phyloP scores from a whole-genome alignment of 1,284 basidiomycete species.

The Cutaneotrichosporon cavernicola region DNA sequence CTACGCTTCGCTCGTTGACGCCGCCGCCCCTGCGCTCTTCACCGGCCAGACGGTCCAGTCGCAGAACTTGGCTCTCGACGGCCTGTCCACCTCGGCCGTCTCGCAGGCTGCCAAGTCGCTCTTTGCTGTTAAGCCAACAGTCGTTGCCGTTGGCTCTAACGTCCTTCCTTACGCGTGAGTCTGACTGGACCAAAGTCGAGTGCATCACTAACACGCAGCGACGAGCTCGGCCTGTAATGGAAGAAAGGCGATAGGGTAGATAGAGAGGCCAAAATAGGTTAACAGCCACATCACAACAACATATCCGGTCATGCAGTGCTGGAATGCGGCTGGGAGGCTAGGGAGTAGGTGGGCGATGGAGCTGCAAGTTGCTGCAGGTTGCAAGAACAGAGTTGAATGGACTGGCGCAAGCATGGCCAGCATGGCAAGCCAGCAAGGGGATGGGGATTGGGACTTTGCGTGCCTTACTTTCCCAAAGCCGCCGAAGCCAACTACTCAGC shows the following conservation, averaged over 20 bases:
- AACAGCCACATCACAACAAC: constrained; percentile 20
- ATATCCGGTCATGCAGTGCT: constrained; percentile 25
- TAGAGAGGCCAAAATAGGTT: constrained; percentile 30
- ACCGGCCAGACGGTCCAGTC: constrained; percentile 59
- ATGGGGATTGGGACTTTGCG: not conserved
- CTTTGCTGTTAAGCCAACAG: constrained; percentile 70
- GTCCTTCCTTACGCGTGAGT: constrained; percentile 68
- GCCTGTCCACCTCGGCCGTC: constrained; percentile 62
- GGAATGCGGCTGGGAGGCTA: constrained; percentile 8
- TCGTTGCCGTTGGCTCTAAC: constrained; percentile 76
- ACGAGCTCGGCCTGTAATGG: constrained; percentile 74
- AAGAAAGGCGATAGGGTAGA: constrained; percentile 29
- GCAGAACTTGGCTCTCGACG: constrained; percentile 58
- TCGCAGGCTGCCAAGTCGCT: constrained; percentile 57
- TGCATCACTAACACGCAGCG: constrained; percentile 44
- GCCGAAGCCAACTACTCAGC: not conserved
- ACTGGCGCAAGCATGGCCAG: not conserved
- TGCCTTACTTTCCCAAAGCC: not conserved
- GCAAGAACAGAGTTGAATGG: not conserved
- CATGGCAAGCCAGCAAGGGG: not conserved
- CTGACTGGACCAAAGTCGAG: not conserved
- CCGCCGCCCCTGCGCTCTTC: constrained; percentile 60
- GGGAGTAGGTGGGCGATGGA: not conserved
- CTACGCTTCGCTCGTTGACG: constrained; percentile 63
- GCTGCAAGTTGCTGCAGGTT: not conserved